A percentile compares a stretch with the other conserved stretches of the same genome.
These are phyloP conservation scores for Solanum lycopersicoides DNA, from an alignment of 257 asterid genomes.

Conservation along the genomic window DNA sequence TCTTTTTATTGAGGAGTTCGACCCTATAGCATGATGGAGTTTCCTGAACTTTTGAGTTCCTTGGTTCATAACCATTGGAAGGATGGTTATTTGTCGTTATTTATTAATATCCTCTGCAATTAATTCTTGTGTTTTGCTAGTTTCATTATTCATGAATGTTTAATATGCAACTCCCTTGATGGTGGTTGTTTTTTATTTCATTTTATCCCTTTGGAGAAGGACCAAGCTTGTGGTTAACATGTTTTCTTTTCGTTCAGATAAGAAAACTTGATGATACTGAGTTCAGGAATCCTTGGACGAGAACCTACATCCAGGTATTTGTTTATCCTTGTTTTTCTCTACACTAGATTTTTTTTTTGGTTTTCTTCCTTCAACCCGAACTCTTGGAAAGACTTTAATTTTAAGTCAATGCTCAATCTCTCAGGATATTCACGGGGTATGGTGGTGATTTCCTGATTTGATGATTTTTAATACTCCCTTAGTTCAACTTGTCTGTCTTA, in stretches of 20 bases:
- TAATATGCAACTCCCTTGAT: neutral
- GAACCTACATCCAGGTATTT: conserved; percentile 77
- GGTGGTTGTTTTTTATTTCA: neutral
- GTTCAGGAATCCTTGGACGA: conserved; percentile 96
- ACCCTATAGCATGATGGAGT: neutral
- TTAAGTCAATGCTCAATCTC: neutral
- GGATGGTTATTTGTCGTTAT: neutral
- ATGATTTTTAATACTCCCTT: neutral
- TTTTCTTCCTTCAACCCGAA: neutral
- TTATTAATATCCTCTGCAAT: neutral
- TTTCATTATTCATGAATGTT: neutral
- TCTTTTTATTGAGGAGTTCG: neutral
- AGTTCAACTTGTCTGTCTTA: neutral
- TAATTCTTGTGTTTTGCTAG: neutral
- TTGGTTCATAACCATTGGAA: neutral
- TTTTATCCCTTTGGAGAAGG: neutral
- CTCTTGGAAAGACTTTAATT: neutral
- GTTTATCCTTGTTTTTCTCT: neutral
- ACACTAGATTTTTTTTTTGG: neutral
- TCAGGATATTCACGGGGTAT: neutral
- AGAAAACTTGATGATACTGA: conserved; percentile 94
- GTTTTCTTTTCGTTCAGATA: conserved; percentile 36
- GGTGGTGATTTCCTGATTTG: neutral
- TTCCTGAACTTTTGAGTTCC: neutral
- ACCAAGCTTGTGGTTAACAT: neutral